Conservation (phyloP, 2,329 filamentous ascomycete species). For the Aspergillus ruber region DNA sequence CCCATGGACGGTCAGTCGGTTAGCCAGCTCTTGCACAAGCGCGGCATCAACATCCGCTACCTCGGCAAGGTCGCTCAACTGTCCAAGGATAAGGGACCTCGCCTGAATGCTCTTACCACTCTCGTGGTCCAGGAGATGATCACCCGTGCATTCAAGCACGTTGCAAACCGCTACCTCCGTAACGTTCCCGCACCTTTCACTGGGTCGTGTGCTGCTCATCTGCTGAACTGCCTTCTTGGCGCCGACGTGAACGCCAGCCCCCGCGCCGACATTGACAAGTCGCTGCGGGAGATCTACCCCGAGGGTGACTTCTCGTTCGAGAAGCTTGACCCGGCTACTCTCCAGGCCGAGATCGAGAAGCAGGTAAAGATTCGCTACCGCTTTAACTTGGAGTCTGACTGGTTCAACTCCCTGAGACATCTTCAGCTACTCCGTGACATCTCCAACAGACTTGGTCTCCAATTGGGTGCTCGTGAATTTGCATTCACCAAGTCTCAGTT, state of each 20-base stretch:
- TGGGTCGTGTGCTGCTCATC: slow-evolving; percentile 72
- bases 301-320: slow-evolving; percentile 79
- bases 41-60: slow-evolving; percentile 94
- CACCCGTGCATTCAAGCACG: slow-evolving; percentile 90
- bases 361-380: slow-evolving; percentile 71
- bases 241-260: slow-evolving; percentile 69
- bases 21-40: slow-evolving; percentile 83
- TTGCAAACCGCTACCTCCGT: slow-evolving; percentile 71
- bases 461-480: slow-evolving; percentile 74
- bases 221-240: slow-evolving; percentile 90
- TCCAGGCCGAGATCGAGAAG: slow-evolving; percentile 63
- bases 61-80: slow-evolving; percentile 75
- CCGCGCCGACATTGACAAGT: slow-evolving; percentile 66
- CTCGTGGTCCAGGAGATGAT: slow-evolving; percentile 89
- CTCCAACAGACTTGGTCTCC: slow-evolving; percentile 80
- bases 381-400: slow-evolving; percentile 62
- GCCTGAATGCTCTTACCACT: slow-evolving; percentile 68
- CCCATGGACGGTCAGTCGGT: slow-evolving; percentile 97
- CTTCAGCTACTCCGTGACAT: slow-evolving; percentile 85
- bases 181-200: slow-evolving; percentile 73
- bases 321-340: slow-evolving; percentile 64
- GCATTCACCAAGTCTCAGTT: slow-evolving; percentile 51
- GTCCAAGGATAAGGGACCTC: slow-evolving; percentile 59
- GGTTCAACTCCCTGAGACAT: slow-evolving; percentile 62
- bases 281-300: slow-evolving; percentile 67